phyloP scores from a whole-genome alignment of 2,329 filamentous ascomycete genomes.

The Penicillium griseofulvum region DNA sequence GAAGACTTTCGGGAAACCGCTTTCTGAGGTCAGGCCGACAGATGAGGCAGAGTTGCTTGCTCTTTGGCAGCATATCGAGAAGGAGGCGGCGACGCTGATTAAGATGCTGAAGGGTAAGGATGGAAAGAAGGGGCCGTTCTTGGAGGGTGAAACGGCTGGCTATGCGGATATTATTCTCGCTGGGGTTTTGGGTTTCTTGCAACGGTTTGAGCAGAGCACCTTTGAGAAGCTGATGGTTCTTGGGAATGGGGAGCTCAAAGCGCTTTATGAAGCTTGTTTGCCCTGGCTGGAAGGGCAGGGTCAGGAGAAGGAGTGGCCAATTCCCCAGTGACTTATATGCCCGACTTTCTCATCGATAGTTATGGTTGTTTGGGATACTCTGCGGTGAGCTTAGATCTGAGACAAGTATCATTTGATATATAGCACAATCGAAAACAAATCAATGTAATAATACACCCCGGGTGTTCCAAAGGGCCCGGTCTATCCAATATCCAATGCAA shows the following conservation, averaged over 20 bases:
- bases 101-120: slow-evolving; percentile 28
- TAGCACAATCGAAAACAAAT: slow-evolving; percentile 25
- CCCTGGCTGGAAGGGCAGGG: slow-evolving; percentile 36
- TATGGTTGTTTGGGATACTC: background rate
- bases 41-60: slow-evolving; percentile 19
- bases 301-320: slow-evolving; percentile 33
- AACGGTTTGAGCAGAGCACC: slow-evolving; percentile 22
- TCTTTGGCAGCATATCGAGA: slow-evolving; percentile 19
- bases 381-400: background rate
- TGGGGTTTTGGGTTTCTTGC: slow-evolving; percentile 25
- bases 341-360: background rate
- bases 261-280: slow-evolving; percentile 30
- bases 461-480: slow-evolving; percentile 3
- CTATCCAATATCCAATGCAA: slow-evolving; percentile 15
- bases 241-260: slow-evolving; percentile 29
- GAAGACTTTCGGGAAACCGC: slow-evolving; percentile 26
- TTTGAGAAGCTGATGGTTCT: slow-evolving; percentile 25
- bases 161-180: slow-evolving; percentile 33
- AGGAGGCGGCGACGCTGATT: slow-evolving; percentile 19
- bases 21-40: slow-evolving; percentile 30
- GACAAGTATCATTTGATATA: slow-evolving; percentile 24
- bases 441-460: slow-evolving; percentile 35
- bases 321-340: slow-evolving; percentile 12
- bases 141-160: slow-evolving; percentile 32
- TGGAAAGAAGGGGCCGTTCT: slow-evolving; percentile 35